Evolutionary conservation across 2,329 filamentous ascomycete species (phyloP).

Genomic region (Neonectria sp.): DNA sequence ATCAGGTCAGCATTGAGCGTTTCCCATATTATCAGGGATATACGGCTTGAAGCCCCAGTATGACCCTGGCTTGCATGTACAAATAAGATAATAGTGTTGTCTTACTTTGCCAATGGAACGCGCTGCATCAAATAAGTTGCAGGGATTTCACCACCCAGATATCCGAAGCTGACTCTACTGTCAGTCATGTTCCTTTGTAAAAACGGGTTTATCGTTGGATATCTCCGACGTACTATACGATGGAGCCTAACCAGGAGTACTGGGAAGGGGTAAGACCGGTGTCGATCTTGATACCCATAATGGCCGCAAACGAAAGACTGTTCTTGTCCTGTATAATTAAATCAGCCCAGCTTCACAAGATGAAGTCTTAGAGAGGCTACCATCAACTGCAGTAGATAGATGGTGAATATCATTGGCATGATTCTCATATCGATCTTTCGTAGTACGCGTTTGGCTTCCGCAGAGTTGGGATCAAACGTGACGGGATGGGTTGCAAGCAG

Average conservation of each 20-base stretch:
- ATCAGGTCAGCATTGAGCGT: too few species aligned
- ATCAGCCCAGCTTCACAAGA: too few species aligned
- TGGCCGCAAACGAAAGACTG: conserved; percentile 27
- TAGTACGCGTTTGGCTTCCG: conserved; percentile 21
- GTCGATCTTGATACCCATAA: conserved; percentile 26
- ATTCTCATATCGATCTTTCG: conserved; percentile 27
- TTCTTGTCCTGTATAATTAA: conserved; percentile 26
- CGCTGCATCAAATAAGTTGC: conserved; percentile 25
- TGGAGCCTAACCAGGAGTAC: conserved; percentile 31
- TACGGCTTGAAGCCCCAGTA: too few species aligned
- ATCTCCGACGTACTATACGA: conserved; percentile 24
- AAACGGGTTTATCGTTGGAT: background rate
- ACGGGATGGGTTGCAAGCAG: conserved; percentile 14
- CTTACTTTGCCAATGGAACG: conserved; percentile 21
- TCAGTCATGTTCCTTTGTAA: background rate
- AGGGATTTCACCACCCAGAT: conserved; percentile 27
- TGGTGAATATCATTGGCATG: conserved; percentile 22
- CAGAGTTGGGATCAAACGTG: conserved; percentile 22
- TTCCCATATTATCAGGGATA: too few species aligned
- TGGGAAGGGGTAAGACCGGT: conserved; percentile 16
- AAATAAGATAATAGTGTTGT: too few species aligned
- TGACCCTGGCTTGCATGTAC: too few species aligned
- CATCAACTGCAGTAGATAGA: conserved; percentile 7
- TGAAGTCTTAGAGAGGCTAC: too few species aligned
- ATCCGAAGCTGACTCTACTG: conserved; percentile 22